phyloP scores from a whole-genome alignment of 1,139 yeast species.

The Magnusiomyces paraingens region DNA sequence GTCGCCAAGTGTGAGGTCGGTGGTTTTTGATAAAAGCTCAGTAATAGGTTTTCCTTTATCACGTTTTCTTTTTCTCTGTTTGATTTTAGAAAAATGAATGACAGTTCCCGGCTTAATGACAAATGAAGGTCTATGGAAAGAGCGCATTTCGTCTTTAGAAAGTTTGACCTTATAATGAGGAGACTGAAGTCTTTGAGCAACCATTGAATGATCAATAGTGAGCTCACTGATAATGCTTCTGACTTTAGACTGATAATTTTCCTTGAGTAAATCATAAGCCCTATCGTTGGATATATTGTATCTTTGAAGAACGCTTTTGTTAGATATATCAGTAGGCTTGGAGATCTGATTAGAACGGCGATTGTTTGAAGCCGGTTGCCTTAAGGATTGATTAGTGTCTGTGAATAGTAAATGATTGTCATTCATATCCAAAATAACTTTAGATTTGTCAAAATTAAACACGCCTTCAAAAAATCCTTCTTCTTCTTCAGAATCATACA shows the following conservation, averaged over 20 bases:
- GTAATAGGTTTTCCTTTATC: constrained; percentile 78
- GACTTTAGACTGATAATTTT: constrained; percentile 84
- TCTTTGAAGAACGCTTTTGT: constrained; percentile 30
- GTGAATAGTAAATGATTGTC: constrained; percentile 74
- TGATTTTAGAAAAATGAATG: constrained; percentile 68
- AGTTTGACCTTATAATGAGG: constrained; percentile 86
- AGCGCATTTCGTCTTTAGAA: constrained; percentile 61
- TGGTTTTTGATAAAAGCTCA: constrained; percentile 63
- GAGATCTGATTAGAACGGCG: background rate
- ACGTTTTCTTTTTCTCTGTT: constrained; percentile 78
- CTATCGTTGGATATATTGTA: constrained; percentile 86
- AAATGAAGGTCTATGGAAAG: constrained; percentile 76
- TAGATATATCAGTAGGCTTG: background rate
- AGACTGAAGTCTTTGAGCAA: constrained; percentile 79
- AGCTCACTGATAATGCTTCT: constrained; percentile 90
- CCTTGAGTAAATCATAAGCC: constrained; percentile 74
- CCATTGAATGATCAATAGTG: constrained; percentile 84
- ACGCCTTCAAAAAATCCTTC: constrained; percentile 76
- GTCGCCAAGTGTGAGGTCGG: constrained; percentile 81
- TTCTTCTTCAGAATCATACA: constrained; percentile 51
- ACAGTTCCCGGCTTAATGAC: constrained; percentile 70
- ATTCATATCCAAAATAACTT: constrained; percentile 68
- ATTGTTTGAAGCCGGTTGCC: constrained; percentile 4
- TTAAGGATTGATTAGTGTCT: constrained; percentile 33
- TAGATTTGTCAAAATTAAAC: constrained; percentile 36